Base-by-base conservation (phyloP, 1,139 yeast genomes). In the Yamadazyma spencermartinsiae region DNA sequence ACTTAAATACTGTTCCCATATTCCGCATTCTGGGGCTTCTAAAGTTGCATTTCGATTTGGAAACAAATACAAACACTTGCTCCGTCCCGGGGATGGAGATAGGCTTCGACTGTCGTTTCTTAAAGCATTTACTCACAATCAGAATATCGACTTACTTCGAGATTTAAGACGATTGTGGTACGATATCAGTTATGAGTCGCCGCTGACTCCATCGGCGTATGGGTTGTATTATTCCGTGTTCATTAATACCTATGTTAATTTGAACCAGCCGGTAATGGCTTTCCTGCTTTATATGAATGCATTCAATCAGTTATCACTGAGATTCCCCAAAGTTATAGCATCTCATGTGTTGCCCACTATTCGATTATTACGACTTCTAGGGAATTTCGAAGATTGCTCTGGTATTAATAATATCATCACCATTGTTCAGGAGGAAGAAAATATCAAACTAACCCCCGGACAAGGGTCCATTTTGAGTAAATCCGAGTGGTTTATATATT, bases 211-310 rank as follows among this genome's bases (percentile, higher is more conserved):
- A 11, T 24, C n/a, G 8, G 16, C 30, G 12, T 13, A 19, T 9
- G 38, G 40, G 4, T 33, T 44, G 9, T 65, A 63, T 40, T 55
- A 59, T 34, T 42, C 53, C 4, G 56, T 66, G 6, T 54, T 53
- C 35, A 35, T 64, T 25, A 47, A 54, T 26, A 48, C 57, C 0
- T 50, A 63, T 14, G 32, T 64, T 4, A 61, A 61, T 31, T 42
- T 60, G 2, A 48, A 46, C 12, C 69, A 65, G 39, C 42, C 46
- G 14, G 46, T 54, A 15, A 34, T 45, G 20, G 69, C 71, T 0
- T 31, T 52, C 12, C 56, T 55, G 14, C 42, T 50, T 17, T 55
- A 54, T 20, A 48, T 54, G 16, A 28, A 33, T 7, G 36, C 51
- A 6, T 38, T 35, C 28, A 31, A 38, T 3, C 33, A 36, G 18